These are phyloP conservation scores for Berberis thunbergii DNA, from an alignment of 164 flowering plant genomes.

Conservation along the genomic window DNA sequence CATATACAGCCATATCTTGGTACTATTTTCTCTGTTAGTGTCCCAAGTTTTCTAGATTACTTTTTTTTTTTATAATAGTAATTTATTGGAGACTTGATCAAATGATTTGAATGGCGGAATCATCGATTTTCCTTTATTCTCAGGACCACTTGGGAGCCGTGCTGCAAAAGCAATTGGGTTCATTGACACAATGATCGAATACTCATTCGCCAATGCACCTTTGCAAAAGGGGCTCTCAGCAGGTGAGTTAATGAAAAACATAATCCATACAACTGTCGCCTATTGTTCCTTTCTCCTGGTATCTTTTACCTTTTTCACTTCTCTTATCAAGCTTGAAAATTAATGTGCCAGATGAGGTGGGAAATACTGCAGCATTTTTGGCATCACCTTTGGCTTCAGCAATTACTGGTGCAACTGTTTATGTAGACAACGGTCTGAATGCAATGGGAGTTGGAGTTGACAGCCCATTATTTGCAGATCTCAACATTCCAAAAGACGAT, in stretches of 20 bases:
- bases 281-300: not conserved
- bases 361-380: conserved; percentile 83
- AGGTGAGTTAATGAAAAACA: conserved; percentile 28
- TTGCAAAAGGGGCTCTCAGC: conserved; percentile 78
- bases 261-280: not conserved
- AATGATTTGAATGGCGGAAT: no score
- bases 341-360: conserved; percentile 64
- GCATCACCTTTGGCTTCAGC: conserved; percentile 96
- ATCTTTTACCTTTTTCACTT: not conserved
- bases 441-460: conserved; percentile 92
- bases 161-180: conserved; percentile 97
- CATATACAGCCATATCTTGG: no score
- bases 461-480: conserved; percentile 73
- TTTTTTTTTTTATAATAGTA: no score
- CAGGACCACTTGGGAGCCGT: conserved; percentile 88
- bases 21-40: no score
- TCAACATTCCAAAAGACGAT: conserved; percentile 46
- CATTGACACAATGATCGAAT: conserved; percentile 86
- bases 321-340: not conserved
- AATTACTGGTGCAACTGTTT: conserved; percentile 75
- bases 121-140: not conserved
- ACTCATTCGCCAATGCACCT: conserved; percentile 78
- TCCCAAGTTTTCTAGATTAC: no score
- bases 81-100: no score
- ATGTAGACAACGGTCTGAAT: conserved; percentile 85